These are phyloP conservation scores for Hirsutella minnesotensis DNA, from an alignment of 2,329 filamentous ascomycete genomes.

Conservation along the genomic window DNA sequence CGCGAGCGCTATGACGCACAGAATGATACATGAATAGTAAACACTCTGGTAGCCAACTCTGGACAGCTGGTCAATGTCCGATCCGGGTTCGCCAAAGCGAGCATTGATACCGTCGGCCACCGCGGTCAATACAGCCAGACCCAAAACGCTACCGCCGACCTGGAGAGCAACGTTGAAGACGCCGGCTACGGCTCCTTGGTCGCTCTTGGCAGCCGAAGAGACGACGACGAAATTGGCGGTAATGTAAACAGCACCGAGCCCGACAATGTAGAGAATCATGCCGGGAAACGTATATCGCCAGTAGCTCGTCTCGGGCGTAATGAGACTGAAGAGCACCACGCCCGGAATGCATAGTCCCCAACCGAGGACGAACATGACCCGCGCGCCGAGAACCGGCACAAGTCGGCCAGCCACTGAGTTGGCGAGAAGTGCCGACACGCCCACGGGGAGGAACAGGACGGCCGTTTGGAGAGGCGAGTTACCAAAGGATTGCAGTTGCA, in stretches of 20 bases:
- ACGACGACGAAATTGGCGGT: conserved; percentile 1
- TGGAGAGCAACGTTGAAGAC: conserved; percentile 2
- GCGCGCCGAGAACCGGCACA: conserved; percentile 1
- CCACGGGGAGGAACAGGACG: not conserved
- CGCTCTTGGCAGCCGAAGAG: conserved; percentile 1
- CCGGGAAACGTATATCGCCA: conserved; percentile 2
- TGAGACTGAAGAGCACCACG: conserved; percentile 2
- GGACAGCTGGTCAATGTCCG: not conserved
- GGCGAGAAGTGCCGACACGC: not conserved
- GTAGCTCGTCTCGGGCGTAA: conserved; percentile 1
- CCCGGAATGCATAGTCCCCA: conserved; percentile 3
- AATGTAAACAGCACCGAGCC: conserved; percentile 1
- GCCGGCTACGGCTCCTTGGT: conserved; percentile 1
- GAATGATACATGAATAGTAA: conserved; percentile 2
- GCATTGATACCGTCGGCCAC: conserved; percentile 1
- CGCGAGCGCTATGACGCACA: conserved; percentile 1
- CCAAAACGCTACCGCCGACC: conserved; percentile 1
- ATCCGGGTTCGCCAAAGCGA: not conserved
- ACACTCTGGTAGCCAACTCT: conserved; percentile 1
- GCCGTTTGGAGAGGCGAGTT: not conserved
- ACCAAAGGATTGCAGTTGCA: conserved; percentile 1
- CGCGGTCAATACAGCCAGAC: not conserved
- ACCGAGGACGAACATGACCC: conserved; percentile 2
- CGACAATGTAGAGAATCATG: not conserved
- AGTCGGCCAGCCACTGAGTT: conserved; percentile 1